Evolutionary conservation across 2,329 filamentous ascomycete genomes (phyloP).

Genomic region (Coleophoma crateriformis): DNA sequence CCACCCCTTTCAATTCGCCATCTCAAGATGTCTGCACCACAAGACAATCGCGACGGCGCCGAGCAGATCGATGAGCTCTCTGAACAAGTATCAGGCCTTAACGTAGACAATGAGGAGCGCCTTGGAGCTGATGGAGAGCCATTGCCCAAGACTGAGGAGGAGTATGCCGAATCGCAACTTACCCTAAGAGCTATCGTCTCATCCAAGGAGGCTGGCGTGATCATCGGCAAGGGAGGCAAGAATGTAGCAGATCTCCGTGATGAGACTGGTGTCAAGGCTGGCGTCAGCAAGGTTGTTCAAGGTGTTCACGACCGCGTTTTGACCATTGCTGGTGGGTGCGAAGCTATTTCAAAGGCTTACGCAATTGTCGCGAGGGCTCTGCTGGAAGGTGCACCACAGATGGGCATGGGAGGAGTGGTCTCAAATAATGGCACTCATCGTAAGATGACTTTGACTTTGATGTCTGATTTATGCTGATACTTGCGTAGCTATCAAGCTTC

Average conservation of each 20-base stretch:
- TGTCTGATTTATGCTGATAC: conserved; percentile 13
- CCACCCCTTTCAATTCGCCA: conserved; percentile 1
- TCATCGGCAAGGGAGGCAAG: conserved; percentile 98
- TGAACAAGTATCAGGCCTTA: conserved; percentile 60
- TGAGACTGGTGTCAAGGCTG: conserved; percentile 95
- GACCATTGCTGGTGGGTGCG: conserved; percentile 86
- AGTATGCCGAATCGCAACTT: conserved; percentile 88
- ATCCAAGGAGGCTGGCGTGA: conserved; percentile 97
- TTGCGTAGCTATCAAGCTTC: conserved; percentile 78
- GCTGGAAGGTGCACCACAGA: conserved; percentile 85
- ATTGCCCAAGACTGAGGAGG: conserved; percentile 88
- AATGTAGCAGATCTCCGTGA: conserved; percentile 96
- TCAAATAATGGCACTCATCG: conserved; percentile 88
- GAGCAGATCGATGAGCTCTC: conserved; percentile 42
- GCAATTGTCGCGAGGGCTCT: conserved; percentile 87
- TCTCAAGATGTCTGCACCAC: conserved; percentile 21
- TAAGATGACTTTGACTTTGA: conserved; percentile 44
- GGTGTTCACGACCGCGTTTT: conserved; percentile 96
- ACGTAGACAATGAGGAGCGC: conserved; percentile 56
- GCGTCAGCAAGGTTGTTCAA: conserved; percentile 97
- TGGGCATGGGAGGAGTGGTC: conserved; percentile 93
- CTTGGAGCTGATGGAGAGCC: conserved; percentile 71
- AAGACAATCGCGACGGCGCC: conserved; percentile 24
- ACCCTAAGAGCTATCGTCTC: conserved; percentile 97
- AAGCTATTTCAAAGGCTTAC: conserved; percentile 87